Conservation (phyloP, 495 filamentous ascomycete genomes). For the Aspergillus bertholletiae region DNA sequence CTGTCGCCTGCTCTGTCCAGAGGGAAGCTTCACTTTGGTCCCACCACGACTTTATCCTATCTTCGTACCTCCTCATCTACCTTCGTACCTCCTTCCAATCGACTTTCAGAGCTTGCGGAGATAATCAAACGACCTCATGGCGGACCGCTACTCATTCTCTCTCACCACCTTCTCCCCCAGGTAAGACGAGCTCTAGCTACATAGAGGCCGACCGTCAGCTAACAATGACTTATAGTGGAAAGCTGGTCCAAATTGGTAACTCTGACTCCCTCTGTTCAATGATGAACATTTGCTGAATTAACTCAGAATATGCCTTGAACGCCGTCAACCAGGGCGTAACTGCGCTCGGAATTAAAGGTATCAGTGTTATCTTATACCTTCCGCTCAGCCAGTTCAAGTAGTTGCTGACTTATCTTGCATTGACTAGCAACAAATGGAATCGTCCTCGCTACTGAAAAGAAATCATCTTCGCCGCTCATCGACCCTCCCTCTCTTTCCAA, state of each 20-base stretch:
- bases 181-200: conserved; percentile 51
- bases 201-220: conserved; percentile 28
- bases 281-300: conserved; percentile 11
- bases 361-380: neutral
- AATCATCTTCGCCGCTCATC: conserved; percentile 93
- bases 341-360: conserved; percentile 96
- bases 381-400: neutral
- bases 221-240: conserved; percentile 66
- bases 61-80: conserved; percentile 11
- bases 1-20: conserved; percentile 22
- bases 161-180: conserved; percentile 99
- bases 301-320: conserved; percentile 96
- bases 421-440: conserved; percentile 89
- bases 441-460: conserved; percentile 98
- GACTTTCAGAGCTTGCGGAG: conserved; percentile 14
- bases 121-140: conserved; percentile 55
- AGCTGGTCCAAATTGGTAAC: conserved; percentile 74
- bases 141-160: conserved; percentile 98
- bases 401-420: conserved; percentile 7
- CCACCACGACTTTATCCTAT: conserved; percentile 4
- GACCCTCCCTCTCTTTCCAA: conserved; percentile 93
- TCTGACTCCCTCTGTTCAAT: neutral
- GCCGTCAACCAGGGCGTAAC: conserved; percentile 99
- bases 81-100: conserved; percentile 10
- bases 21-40: conserved; percentile 16